Evolutionary conservation across 805 yeast genomes (phyloP), one percentile per base, ranked within the genome.

Genomic region (Yamadazyma sp.): DNA sequence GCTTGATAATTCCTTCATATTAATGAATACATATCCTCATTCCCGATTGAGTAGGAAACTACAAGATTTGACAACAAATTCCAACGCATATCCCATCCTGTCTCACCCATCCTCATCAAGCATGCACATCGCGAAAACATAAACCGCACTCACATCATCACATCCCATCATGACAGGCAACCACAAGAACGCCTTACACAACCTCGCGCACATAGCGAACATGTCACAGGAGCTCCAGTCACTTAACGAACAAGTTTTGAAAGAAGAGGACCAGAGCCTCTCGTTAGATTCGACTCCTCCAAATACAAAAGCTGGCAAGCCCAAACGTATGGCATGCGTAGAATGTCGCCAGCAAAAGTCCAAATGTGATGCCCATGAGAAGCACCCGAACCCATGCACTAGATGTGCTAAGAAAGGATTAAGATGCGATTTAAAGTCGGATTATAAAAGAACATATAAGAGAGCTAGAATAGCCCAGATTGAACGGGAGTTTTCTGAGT

Each of bases 261-360:
- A 28, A 18, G 46, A 41, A 35, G 42, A 50, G 35, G 27, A 12
- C 7, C 28, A 17, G 27, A 6, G 8, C 26, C n/a, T n/a, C n/a
- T 11, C 22, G 12, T n/a, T 13, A n/a, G 30, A 33, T 4, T n/a
- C 27, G 9, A 13, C 21, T 11, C 32, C 28, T 2, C 12, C 18
- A 4, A 20, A 17, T 14, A 28, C 41, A 6, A 45, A 38, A 30
- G 8, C 41, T 3, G 32, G 46, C 2, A 60, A 50, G 35, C 49
- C 58, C 26, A 82, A 80, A 56, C 71, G 79, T 39, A 78, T 89
- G 56, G 98, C 98, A 0, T 93, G 99, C 67, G 88, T 87, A 1
- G 96, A 91, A 53, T 93, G 99, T 57, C 77, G 98, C 10, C 98
- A 93, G 60, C 99, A 91, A 58, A 93, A 93, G 62, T 82, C 89